These are phyloP conservation scores for Psidium guajava DNA, from an alignment of 345 rosid genomes.

Conservation along the genomic window DNA sequence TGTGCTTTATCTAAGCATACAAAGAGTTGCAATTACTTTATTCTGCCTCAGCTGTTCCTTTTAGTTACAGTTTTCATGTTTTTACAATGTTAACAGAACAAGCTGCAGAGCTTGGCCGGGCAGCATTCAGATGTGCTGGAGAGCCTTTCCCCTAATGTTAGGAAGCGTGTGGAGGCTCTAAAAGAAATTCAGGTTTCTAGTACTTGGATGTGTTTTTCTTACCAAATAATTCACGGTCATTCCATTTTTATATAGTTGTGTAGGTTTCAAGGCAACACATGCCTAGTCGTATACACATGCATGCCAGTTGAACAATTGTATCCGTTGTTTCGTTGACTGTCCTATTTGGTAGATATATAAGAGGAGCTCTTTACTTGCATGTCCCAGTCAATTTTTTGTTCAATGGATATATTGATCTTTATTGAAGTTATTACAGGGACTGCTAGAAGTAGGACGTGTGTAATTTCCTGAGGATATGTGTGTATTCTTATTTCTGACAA, in stretches of 20 bases:
- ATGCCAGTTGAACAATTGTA: not conserved
- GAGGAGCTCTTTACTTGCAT: not conserved
- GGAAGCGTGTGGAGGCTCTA: constrained; percentile 87
- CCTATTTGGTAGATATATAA: not conserved
- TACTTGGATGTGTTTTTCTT: not conserved
- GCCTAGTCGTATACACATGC: not conserved
- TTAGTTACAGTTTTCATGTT: not conserved
- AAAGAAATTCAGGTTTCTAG: constrained; percentile 71
- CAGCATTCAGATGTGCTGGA: constrained; percentile 67
- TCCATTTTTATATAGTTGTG: not conserved
- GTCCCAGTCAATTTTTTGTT: not conserved
- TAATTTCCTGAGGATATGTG: not conserved
- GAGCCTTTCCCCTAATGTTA: constrained; percentile 42
- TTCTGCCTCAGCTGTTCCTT: not conserved
- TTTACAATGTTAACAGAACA: constrained; percentile 29
- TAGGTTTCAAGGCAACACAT: not conserved
- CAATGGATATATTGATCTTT: not conserved
- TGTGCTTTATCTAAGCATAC: not conserved
- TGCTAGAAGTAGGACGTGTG: not conserved
- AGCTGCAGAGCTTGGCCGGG: constrained; percentile 76
- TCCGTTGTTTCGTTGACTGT: not conserved
- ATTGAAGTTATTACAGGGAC: not conserved
- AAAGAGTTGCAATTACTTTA: not conserved
- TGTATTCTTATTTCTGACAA: not conserved
- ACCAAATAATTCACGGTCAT: not conserved